These are phyloP conservation scores for Xylariales sp. DNA, from an alignment of 2,329 filamentous ascomycete genomes.

Conservation along the genomic window DNA sequence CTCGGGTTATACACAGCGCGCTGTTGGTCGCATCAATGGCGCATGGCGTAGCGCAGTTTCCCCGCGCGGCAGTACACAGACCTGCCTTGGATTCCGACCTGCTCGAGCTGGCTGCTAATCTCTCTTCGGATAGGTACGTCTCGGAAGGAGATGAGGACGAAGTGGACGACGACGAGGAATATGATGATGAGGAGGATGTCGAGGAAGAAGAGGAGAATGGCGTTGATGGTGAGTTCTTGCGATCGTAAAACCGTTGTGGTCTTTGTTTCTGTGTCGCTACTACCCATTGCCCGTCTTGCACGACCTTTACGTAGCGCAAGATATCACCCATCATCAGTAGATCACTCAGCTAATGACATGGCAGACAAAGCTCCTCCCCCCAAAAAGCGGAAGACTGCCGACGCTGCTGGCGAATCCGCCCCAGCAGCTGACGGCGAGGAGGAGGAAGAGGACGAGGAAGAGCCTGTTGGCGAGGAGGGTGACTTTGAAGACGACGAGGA, in stretches of 20 bases:
- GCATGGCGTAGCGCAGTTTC: too few species aligned
- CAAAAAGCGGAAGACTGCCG: conserved; percentile 25
- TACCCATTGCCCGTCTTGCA: conserved; percentile 12
- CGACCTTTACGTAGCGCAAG: too few species aligned
- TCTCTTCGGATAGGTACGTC: conserved; percentile 18
- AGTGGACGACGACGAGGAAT: conserved; percentile 23
- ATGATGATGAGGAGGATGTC: conserved; percentile 21
- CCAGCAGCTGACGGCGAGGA: conserved; percentile 19
- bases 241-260: background rate
- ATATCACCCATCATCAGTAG: background rate
- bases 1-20: too few species aligned
- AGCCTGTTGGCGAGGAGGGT: too few species aligned
- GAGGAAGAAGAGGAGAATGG: conserved; percentile 23
- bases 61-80: too few species aligned
- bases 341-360: background rate
- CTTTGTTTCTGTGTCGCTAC: conserved; percentile 3
- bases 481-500: conserved; percentile 20
- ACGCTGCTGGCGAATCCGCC: conserved; percentile 14
- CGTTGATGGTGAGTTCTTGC: conserved; percentile 18
- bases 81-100: too few species aligned
- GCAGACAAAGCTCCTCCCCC: conserved; percentile 21
- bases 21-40: too few species aligned
- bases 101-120: too few species aligned
- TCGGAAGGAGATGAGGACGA: conserved; percentile 27
- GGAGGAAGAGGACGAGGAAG: conserved; percentile 19